Conservation (phyloP, 2,329 filamentous ascomycete genomes). For the Arthroderma sp. region DNA sequence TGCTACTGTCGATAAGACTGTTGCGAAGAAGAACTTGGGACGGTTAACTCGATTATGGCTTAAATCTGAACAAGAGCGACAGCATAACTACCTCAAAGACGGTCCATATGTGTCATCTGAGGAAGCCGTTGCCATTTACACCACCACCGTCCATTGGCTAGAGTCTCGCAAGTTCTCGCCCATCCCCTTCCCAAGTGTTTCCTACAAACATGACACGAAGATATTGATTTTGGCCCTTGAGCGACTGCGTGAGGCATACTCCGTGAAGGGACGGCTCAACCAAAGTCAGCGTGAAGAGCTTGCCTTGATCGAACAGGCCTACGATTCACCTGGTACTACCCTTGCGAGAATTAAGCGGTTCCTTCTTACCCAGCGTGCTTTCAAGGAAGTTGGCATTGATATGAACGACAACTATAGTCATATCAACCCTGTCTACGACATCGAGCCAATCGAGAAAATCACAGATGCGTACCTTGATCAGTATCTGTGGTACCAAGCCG, state of each 20-base stretch:
- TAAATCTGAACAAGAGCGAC: slow-evolving; percentile 93
- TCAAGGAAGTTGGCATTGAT: slow-evolving; percentile 98
- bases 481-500: slow-evolving; percentile 97
- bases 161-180: slow-evolving; percentile 97
- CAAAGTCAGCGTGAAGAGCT: slow-evolving; percentile 96
- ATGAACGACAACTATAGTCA: slow-evolving; percentile 99
- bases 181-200: slow-evolving; percentile 96
- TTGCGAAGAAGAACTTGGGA: slow-evolving; percentile 97
- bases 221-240: slow-evolving; percentile 93
- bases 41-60: slow-evolving; percentile 90
- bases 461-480: slow-evolving; percentile 97
- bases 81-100: slow-evolving; percentile 99
- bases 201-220: slow-evolving; percentile 99
- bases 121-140: slow-evolving; percentile 97
- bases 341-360: slow-evolving; percentile 95
- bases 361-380: slow-evolving; percentile 87
- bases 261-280: slow-evolving; percentile 90
- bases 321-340: slow-evolving; percentile 93
- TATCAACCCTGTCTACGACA: slow-evolving; percentile 97
- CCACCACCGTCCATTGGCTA: slow-evolving; percentile 95
- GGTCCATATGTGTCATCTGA: slow-evolving; percentile 97
- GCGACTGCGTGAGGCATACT: slow-evolving; percentile 86
- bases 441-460: slow-evolving; percentile 98
- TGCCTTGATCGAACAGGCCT: slow-evolving; percentile 93
- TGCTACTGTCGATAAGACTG: slow-evolving; percentile 96